These are phyloP conservation scores for Trichoderma sp. DNA, from an alignment of 2,329 filamentous ascomycete genomes.

Conservation along the genomic window DNA sequence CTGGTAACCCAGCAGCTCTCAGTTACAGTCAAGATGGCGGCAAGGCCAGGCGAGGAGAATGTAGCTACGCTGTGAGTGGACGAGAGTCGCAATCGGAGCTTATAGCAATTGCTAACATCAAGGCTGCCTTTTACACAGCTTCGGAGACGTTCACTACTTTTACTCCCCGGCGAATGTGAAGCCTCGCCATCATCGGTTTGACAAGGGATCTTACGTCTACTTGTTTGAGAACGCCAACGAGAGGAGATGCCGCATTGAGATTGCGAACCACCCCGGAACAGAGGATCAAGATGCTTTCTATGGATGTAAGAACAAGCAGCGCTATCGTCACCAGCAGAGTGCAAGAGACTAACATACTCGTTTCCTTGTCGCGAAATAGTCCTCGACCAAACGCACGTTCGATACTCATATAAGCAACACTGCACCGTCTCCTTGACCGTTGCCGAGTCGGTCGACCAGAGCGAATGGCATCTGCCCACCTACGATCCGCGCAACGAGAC, in stretches of 20 bases:
- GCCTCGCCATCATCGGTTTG: conserved; percentile 78
- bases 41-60: conserved; percentile 52
- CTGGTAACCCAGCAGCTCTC: neutral
- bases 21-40: conserved; percentile 44
- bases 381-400: conserved; percentile 64
- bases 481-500: conserved; percentile 72
- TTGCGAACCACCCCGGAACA: conserved; percentile 73
- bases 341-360: conserved; percentile 28
- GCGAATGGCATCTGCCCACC: conserved; percentile 74
- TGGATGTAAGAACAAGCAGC: conserved; percentile 59
- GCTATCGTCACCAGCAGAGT: neutral
- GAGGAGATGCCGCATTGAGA: conserved; percentile 69
- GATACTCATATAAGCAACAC: conserved; percentile 74
- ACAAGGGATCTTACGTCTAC: conserved; percentile 78
- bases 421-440: conserved; percentile 69
- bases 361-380: conserved; percentile 51
- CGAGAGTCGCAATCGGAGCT: neutral
- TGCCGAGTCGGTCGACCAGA: conserved; percentile 53
- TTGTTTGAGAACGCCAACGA: conserved; percentile 72
- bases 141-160: conserved; percentile 78
- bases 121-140: conserved; percentile 51
- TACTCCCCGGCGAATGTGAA: conserved; percentile 67
- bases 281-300: conserved; percentile 79
- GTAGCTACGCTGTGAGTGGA: conserved; percentile 52
- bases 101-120: conserved; percentile 1